phyloP scores from a whole-genome alignment of 352 stramenopile genomes.

The Stramenopiles sp. region DNA sequence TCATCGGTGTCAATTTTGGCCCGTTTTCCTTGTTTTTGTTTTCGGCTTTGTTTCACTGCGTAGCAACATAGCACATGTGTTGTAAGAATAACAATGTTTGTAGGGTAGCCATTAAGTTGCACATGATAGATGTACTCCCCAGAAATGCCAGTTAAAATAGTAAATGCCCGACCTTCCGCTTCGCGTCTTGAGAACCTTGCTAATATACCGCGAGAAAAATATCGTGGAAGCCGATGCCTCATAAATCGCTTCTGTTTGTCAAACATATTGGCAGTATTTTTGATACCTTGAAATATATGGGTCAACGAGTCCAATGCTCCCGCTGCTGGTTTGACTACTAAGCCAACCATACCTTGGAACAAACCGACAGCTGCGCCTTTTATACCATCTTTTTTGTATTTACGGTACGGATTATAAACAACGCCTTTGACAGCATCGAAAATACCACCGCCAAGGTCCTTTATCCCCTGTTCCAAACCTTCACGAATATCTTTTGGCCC shows the following conservation, averaged over 20 bases:
- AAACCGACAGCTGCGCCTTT: constrained; percentile 48
- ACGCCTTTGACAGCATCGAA: constrained; percentile 64
- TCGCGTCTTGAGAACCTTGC: background rate
- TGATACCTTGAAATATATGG: constrained; percentile 25
- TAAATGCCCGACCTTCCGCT: background rate
- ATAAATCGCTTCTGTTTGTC: background rate
- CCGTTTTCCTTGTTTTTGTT: too few species aligned
- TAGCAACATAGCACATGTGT: background rate
- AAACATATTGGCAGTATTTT: constrained; percentile 50
- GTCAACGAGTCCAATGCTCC: constrained; percentile 53
- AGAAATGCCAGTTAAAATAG: background rate
- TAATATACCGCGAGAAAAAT: background rate
- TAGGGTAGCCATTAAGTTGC: background rate
- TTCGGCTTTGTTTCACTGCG: background rate
- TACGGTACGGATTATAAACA: constrained; percentile 61
- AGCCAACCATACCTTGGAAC: constrained; percentile 53
- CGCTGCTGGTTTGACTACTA: constrained; percentile 58
- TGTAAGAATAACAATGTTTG: background rate
- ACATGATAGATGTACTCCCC: background rate
- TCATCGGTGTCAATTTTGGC: too few species aligned
- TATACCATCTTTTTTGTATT: constrained; percentile 61
- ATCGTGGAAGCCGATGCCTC: background rate
- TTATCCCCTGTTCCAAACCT: constrained; percentile 54
- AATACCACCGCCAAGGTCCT: constrained; percentile 67
- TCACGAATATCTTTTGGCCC: constrained; percentile 19